Conservation (phyloP, 768 basidiomycete species). For the Lactarius indigo region DNA sequence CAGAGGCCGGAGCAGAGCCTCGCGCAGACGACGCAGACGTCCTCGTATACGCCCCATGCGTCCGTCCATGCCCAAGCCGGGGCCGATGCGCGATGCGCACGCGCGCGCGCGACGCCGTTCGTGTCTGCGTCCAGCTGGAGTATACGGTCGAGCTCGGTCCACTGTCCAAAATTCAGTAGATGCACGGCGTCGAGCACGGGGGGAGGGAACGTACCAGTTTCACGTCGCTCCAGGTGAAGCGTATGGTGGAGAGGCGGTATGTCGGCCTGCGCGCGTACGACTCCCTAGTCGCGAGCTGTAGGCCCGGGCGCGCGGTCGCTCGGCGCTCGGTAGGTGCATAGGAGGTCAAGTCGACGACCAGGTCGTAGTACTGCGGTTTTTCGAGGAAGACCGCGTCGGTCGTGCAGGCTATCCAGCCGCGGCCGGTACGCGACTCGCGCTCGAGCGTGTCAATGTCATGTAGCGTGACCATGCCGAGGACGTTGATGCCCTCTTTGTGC, state of each 20-base stretch:
- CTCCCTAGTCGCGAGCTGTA: constrained; percentile 55
- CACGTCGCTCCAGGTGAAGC: constrained; percentile 84
- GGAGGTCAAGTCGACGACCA: constrained; percentile 76
- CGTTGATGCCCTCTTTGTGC: constrained; percentile 52
- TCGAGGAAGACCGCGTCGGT: constrained; percentile 85
- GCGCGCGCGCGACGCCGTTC: background rate
- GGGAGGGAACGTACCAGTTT: constrained; percentile 23
- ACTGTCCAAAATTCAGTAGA: constrained; percentile 38
- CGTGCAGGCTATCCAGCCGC: constrained; percentile 87
- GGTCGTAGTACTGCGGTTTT: constrained; percentile 73
- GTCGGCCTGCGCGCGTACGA: constrained; percentile 39
- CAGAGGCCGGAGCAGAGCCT: constrained; percentile 76
- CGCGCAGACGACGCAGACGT: constrained; percentile 77
- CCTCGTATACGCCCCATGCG: constrained; percentile 80
- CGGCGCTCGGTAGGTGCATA: constrained; percentile 50
- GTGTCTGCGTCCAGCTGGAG: constrained; percentile 48
- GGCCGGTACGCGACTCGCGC: constrained; percentile 52
- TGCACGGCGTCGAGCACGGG: too few species aligned
- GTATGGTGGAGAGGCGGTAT: constrained; percentile 56
- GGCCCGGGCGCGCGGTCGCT: constrained; percentile 49
- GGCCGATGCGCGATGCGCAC: background rate
- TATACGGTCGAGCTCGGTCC: constrained; percentile 74
- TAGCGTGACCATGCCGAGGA: constrained; percentile 78
- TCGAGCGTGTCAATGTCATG: constrained; percentile 64
- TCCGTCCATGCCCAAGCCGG: constrained; percentile 51